Percentiles rank a stretch among this genome's conserved stretches.
Evolutionary conservation across 768 basidiomycete genomes (phyloP).

Genomic region (Cytidiella melzeri): DNA sequence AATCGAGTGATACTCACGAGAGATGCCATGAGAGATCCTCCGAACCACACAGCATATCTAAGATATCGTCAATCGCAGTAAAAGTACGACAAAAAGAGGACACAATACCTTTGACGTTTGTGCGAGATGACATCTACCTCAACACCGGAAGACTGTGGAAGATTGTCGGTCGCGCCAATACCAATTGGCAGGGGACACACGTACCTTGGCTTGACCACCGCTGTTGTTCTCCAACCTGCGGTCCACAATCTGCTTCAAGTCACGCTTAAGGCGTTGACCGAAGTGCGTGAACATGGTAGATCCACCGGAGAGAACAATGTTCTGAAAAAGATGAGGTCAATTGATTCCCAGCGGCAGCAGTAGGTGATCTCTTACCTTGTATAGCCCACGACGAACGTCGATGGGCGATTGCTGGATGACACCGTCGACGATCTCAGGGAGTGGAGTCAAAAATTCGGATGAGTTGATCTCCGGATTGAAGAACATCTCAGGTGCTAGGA

Average conservation of each 20-base stretch:
- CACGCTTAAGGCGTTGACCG: slow-evolving; percentile 92
- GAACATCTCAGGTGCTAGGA: slow-evolving; percentile 98
- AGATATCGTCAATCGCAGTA: not conserved
- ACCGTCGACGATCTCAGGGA: slow-evolving; percentile 92
- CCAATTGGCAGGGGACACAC: slow-evolving; percentile 13
- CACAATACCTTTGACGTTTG: slow-evolving; percentile 82
- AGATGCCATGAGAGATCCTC: slow-evolving; percentile 90
- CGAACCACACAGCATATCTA: slow-evolving; percentile 96
- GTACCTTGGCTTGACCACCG: slow-evolving; percentile 70
- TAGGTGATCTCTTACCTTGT: slow-evolving; percentile 59
- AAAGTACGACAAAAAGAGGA: slow-evolving; percentile 2
- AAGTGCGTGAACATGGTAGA: slow-evolving; percentile 99
- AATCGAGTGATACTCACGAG: slow-evolving; percentile 46
- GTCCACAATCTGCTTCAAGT: slow-evolving; percentile 91
- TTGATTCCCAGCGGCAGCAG: not conserved
- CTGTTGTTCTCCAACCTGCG: slow-evolving; percentile 79
- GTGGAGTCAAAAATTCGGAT: slow-evolving; percentile 93
- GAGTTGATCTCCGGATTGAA: slow-evolving; percentile 99
- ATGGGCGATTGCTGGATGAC: slow-evolving; percentile 96
- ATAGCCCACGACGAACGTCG: slow-evolving; percentile 92
- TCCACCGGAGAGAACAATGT: slow-evolving; percentile 95
- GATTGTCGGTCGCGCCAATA: not conserved
- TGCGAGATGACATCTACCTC: slow-evolving; percentile 98
- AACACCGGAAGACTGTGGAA: slow-evolving; percentile 80
- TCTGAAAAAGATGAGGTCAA: slow-evolving; percentile 41